Conservation (phyloP, 371 early-diverging fungal genomes). For the Mucor circinelloides region DNA sequence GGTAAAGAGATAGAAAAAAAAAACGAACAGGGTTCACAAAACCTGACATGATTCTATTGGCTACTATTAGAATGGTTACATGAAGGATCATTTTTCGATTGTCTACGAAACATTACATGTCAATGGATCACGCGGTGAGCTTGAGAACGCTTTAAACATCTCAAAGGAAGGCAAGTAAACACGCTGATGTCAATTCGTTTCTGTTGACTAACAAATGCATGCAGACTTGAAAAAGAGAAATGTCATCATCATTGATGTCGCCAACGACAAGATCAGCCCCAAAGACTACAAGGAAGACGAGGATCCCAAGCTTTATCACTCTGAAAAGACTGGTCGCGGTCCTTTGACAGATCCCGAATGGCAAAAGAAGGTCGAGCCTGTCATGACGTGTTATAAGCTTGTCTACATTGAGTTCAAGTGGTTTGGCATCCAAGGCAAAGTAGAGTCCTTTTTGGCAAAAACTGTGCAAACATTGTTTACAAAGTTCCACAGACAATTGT, state of each 20-base stretch:
- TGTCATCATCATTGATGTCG: slow-evolving; percentile 63
- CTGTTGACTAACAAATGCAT: too few species aligned
- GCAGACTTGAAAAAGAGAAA: slow-evolving; percentile 57
- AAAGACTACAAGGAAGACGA: slow-evolving; percentile 64
- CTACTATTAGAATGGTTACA: slow-evolving; percentile 57
- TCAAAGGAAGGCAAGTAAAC: slow-evolving; percentile 12
- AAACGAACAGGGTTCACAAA: background rate
- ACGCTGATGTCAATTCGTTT: too few species aligned
- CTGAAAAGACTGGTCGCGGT: slow-evolving; percentile 72
- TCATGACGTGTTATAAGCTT: slow-evolving; percentile 79
- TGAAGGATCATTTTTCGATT: slow-evolving; percentile 73
- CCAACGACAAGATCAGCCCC: slow-evolving; percentile 54
- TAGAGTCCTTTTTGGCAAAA: slow-evolving; percentile 57
- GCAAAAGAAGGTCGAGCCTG: slow-evolving; percentile 60
- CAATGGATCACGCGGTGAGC: slow-evolving; percentile 67
- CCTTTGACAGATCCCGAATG: slow-evolving; percentile 49
- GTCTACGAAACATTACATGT: slow-evolving; percentile 77
- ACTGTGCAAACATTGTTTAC: slow-evolving; percentile 33
- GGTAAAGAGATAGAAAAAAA: slow-evolving; percentile 13
- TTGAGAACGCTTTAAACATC: slow-evolving; percentile 65
- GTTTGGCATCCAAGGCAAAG: slow-evolving; percentile 65
- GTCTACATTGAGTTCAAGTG: slow-evolving; percentile 74
- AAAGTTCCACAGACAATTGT: slow-evolving; percentile 56
- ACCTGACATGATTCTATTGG: background rate
- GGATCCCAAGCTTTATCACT: slow-evolving; percentile 63